Conservation (phyloP, 768 basidiomycete species). For the Tephrocybe sp. region DNA sequence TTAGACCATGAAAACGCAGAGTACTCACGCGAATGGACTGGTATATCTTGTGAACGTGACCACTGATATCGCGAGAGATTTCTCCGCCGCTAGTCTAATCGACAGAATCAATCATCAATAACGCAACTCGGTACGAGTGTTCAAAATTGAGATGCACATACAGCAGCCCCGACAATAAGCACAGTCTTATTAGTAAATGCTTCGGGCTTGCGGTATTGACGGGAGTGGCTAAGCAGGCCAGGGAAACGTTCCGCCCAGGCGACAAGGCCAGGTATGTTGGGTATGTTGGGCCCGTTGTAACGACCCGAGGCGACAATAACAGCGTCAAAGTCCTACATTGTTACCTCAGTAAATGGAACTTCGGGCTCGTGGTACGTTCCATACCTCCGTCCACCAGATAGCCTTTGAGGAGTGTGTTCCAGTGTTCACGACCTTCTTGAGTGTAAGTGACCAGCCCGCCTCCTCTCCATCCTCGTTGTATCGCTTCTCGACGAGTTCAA, state of each 20-base stretch:
- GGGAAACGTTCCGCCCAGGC: slow-evolving; percentile 37
- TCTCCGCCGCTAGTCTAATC: slow-evolving; percentile 35
- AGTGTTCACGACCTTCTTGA: slow-evolving; percentile 28
- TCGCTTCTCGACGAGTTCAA: slow-evolving; percentile 44
- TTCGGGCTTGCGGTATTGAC: slow-evolving; percentile 43
- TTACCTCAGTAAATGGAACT: too few species aligned
- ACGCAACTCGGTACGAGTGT: too few species aligned
- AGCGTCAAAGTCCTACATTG: slow-evolving; percentile 34
- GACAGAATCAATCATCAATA: not conserved
- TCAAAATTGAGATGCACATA: slow-evolving; percentile 6
- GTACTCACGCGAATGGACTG: slow-evolving; percentile 2
- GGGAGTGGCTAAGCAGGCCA: slow-evolving; percentile 33
- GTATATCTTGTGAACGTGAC: slow-evolving; percentile 18
- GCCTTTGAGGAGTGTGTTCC: slow-evolving; percentile 23
- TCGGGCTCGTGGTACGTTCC: slow-evolving; percentile 1
- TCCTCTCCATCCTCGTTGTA: slow-evolving; percentile 26
- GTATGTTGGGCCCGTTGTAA: slow-evolving; percentile 34
- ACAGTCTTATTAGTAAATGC: slow-evolving; percentile 35
- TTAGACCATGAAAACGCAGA: not conserved
- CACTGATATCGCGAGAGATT: slow-evolving; percentile 34
- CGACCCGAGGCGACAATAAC: slow-evolving; percentile 33
- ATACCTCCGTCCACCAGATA: slow-evolving; percentile 38
- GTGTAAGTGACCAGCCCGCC: slow-evolving; percentile 34
- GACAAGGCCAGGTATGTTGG: slow-evolving; percentile 32
- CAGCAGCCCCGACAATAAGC: slow-evolving; percentile 42